Evolutionary conservation across 768 basidiomycete species (phyloP), one percentile per base, ranked within the genome.

Genomic region (Albatrellus ellisii): DNA sequence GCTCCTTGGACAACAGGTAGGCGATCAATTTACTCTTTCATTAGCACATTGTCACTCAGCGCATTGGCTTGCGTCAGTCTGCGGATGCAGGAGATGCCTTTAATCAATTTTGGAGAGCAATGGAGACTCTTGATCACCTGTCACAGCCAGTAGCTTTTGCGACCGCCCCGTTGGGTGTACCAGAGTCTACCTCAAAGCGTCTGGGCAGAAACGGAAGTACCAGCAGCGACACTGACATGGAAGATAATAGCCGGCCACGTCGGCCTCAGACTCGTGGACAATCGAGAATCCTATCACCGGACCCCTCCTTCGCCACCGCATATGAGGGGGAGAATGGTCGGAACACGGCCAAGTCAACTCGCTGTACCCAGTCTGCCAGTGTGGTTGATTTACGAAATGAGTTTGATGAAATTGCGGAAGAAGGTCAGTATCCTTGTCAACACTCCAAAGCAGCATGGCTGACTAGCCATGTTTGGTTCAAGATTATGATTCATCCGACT

Each of bases 81-180:
- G 42, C 49, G 26, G 87, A 90, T 53, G 79, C 85, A 2, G 76
- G 80, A 4, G 87, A 90, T 53, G 78, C 84, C 4, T 90, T 90
- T 64, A 86, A 87, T 54, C 73, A 85, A 51, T 90, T 89, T 54
- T 90, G 87, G 87, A 77, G 72, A 50, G 82, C 83, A 37, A 80
- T 88, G 66, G 84, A 89, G 29, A 79, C 87, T 75, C 59, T 89
- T 35, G 84, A 89, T 52, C 81, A 86, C 52, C 67, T 90, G n/a
- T 80, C 83, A 4, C 83, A 86, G 52, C 72, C 73, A 4, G 76
- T 84, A 7, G 87, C 87, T 12, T 90, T 90, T 54, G 75, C 86
- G 4, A 86, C 82, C 6, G 77, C 79, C 11, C 85, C 88, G 12
- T 68, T 89, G 17, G 73, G 71, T 32, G 61, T 64, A 34, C 58